A percentile compares a stretch with the other conserved stretches of the same genome.
Conservation (phyloP, 192 early-diverging fungal genomes). For the Coemansia sp. region DNA sequence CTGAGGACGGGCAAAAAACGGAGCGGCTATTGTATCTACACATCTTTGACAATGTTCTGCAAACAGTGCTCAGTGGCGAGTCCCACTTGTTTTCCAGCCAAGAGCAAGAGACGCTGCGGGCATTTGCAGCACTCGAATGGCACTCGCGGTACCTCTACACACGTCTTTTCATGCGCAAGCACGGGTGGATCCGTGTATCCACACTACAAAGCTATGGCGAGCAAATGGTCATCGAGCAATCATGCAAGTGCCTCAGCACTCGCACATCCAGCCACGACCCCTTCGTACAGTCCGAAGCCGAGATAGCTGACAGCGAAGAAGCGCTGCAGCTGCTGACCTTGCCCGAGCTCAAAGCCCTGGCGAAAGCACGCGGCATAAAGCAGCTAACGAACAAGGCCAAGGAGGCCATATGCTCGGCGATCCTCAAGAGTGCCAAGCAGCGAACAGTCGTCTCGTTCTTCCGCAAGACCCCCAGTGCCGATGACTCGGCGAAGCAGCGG, state of each 20-base stretch:
- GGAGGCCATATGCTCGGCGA: slow-evolving; percentile 21
- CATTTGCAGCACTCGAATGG: slow-evolving; percentile 29
- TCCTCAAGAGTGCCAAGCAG: slow-evolving; percentile 36
- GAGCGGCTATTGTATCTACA: slow-evolving; percentile 42
- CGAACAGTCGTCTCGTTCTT: slow-evolving; percentile 46
- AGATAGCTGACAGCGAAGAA: slow-evolving; percentile 20
- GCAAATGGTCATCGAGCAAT: slow-evolving; percentile 23
- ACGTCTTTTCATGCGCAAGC: slow-evolving; percentile 49
- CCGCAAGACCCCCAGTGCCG: slow-evolving; percentile 8
- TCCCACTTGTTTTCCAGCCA: slow-evolving; percentile 31
- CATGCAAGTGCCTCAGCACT: slow-evolving; percentile 28
- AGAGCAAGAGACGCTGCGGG: slow-evolving; percentile 16
- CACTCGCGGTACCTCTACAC: slow-evolving; percentile 47
- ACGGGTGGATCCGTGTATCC: slow-evolving; percentile 37
- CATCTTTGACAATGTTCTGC: slow-evolving; percentile 42
- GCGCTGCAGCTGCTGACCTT: slow-evolving; percentile 17
- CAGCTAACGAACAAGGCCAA: slow-evolving; percentile 34
- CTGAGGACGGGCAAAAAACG: slow-evolving; percentile 4
- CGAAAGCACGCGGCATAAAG: slow-evolving; percentile 37
- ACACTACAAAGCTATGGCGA: slow-evolving; percentile 31
- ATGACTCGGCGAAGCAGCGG: slow-evolving; percentile 15
- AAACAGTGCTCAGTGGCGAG: slow-evolving; percentile 36
- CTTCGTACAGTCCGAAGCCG: slow-evolving; percentile 20
- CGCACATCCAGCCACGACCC: slow-evolving; percentile 9
- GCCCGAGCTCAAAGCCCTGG: slow-evolving; percentile 31